A percentile compares a stretch with the other conserved stretches of the same genome.
These are phyloP conservation scores for Hypholoma fasciculare DNA, from an alignment of 768 basidiomycete genomes.

Conservation along the genomic window DNA sequence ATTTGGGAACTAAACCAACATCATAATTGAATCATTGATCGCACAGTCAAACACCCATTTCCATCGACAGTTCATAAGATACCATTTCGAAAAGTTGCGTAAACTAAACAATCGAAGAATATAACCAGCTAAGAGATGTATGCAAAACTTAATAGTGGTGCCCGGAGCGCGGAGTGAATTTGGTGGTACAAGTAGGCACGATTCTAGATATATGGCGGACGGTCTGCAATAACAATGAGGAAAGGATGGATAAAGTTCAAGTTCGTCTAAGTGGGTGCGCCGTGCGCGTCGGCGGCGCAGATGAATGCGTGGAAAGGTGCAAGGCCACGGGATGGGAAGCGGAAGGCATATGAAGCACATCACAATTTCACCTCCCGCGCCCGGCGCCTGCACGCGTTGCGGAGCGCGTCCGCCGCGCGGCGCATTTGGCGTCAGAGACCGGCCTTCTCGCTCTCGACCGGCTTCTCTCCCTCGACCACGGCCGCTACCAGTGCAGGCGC, in stretches of 20 bases:
- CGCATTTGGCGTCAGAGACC: background rate
- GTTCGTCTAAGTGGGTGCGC: too few species aligned
- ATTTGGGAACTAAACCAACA: background rate
- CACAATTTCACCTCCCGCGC: too few species aligned
- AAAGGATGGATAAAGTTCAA: too few species aligned
- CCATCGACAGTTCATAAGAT: background rate
- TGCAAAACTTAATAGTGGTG: background rate
- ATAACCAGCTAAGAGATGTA: background rate
- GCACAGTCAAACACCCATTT: background rate
- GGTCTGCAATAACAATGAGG: too few species aligned
- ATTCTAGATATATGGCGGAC: too few species aligned
- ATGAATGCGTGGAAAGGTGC: too few species aligned
- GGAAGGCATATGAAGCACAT: too few species aligned
- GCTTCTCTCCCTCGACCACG: too few species aligned
- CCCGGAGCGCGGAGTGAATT: too few species aligned
- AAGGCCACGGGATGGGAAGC: too few species aligned
- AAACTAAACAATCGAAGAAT: background rate
- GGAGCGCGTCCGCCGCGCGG: background rate
- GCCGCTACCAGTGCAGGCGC: slow-evolving; percentile 1
- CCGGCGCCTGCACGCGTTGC: too few species aligned
- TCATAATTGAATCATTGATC: background rate
- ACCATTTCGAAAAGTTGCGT: background rate
- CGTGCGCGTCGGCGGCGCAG: too few species aligned
- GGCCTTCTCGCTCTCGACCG: background rate
- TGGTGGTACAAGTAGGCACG: background rate